Conservation (phyloP, 371 early-diverging fungal species). For the Apophysomyces sp. region DNA sequence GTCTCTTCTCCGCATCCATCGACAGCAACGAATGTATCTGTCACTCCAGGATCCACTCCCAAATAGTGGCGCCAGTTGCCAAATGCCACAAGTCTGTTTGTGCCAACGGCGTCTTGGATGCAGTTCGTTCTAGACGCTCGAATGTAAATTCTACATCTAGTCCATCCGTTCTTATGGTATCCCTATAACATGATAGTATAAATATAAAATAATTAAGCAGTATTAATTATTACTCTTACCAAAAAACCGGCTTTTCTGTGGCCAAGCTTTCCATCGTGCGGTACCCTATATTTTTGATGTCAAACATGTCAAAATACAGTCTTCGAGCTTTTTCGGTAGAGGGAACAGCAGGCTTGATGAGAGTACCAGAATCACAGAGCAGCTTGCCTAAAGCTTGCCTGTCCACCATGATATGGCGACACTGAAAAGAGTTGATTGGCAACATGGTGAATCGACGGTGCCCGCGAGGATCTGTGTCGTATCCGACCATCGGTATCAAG, state of each 20-base stretch:
- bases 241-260: neutral
- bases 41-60: too few species aligned
- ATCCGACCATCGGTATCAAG: too few species aligned
- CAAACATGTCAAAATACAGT: neutral
- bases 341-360: neutral
- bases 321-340: neutral
- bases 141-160: neutral
- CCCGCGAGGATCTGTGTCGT: slow-evolving; percentile 1
- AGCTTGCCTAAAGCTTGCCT: neutral
- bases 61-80: too few species aligned
- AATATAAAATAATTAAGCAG: too few species aligned
- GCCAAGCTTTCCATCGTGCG: neutral
- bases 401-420: neutral
- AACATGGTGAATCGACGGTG: neutral
- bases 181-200: neutral
- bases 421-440: neutral
- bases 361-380: neutral
- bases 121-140: neutral
- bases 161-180: neutral
- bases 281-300: neutral
- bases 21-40: too few species aligned
- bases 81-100: neutral
- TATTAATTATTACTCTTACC: neutral
- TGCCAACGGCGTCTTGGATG: neutral
- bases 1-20: too few species aligned